Evolutionary conservation across 805 yeast genomes (phyloP).

Genomic region (Candida yuanshanica): DNA sequence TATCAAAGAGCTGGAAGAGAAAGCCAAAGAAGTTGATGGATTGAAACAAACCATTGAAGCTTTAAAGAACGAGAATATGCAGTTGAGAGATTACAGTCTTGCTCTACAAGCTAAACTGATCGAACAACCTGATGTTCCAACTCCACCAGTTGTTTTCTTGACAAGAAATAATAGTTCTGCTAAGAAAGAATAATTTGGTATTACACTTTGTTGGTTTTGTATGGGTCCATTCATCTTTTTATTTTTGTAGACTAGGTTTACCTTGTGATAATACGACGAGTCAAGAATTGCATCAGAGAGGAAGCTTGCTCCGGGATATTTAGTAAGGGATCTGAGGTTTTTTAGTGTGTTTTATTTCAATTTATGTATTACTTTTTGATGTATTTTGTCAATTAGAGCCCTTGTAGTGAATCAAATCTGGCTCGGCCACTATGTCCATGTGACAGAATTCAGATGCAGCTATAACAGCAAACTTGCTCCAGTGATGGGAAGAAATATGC

Average conservation of each 20-base stretch:
- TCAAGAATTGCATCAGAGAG: too few species aligned
- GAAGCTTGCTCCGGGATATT: too few species aligned
- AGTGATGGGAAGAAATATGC: too few species aligned
- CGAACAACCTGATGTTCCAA: slow-evolving; percentile 40
- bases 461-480: not conserved
- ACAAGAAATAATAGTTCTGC: slow-evolving; percentile 7
- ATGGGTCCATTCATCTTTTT: not conserved
- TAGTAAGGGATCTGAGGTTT: too few species aligned
- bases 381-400: too few species aligned
- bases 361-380: not conserved
- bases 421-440: too few species aligned
- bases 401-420: not conserved
- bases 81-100: slow-evolving; percentile 65
- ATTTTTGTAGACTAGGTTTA: not conserved
- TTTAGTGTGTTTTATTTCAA: not conserved
- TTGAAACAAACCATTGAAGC: slow-evolving; percentile 60
- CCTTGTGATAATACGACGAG: too few species aligned
- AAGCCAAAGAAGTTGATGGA: slow-evolving; percentile 57
- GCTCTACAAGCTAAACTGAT: slow-evolving; percentile 64
- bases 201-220: not conserved
- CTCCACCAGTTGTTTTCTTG: slow-evolving; percentile 29
- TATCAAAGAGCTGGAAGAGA: slow-evolving; percentile 71
- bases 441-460: too few species aligned
- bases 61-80: slow-evolving; percentile 64
- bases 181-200: slow-evolving; percentile 7